phyloP scores from a whole-genome alignment of 306 rosid genomes.

The Quercus glauca region DNA sequence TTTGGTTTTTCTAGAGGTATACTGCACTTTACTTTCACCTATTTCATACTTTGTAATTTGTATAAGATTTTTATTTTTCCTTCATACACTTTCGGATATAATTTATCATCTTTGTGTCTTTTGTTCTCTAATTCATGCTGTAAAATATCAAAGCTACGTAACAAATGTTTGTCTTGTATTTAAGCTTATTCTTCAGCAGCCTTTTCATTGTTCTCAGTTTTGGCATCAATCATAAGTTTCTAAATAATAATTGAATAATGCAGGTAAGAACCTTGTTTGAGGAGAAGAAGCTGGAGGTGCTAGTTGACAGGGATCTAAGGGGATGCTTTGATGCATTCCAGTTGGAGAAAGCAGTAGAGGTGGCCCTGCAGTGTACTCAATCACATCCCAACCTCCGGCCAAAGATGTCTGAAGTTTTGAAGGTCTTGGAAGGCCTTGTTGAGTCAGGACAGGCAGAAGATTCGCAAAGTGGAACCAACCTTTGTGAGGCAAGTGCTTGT shows the following conservation, averaged over 20 bases:
- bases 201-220: not conserved
- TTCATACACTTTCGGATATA: not conserved
- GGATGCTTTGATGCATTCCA: constrained; percentile 77
- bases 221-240: not conserved
- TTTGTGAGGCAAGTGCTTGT: constrained; percentile 52
- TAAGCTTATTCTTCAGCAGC: too few relatives aligned
- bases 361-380: constrained; percentile 79
- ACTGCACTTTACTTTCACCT: not conserved
- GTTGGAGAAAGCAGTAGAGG: constrained; percentile 61
- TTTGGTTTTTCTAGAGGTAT: not conserved
- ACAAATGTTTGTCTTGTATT: not conserved
- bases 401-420: constrained; percentile 76
- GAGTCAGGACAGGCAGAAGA: constrained; percentile 55
- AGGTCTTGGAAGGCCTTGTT: constrained; percentile 73
- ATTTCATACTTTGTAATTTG: not conserved
- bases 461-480: constrained; percentile 48
- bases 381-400: constrained; percentile 81
- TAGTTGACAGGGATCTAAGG: constrained; percentile 78
- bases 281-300: constrained; percentile 66
- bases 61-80: not conserved
- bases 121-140: not conserved
- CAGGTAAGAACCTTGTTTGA: constrained; percentile 76
- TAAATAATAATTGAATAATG: constrained; percentile 11
- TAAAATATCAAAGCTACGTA: not conserved
- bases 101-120: not conserved